phyloP scores from a whole-genome alignment of 129 eudicot species.

The Ambrosia artemisiifolia region DNA sequence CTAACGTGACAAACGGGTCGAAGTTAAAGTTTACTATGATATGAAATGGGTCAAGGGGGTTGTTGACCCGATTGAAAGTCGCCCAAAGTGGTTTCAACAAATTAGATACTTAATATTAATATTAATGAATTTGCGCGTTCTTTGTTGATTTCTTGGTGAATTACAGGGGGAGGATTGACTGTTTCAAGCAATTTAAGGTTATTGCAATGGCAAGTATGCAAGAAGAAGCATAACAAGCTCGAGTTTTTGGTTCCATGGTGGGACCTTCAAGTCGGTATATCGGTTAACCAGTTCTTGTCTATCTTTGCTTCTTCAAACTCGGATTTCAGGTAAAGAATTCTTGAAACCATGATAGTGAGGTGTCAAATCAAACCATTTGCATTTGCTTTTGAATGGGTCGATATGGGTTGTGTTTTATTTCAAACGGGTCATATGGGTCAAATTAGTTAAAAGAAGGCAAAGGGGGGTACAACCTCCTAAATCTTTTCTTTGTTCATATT shows the following conservation, averaged over 20 bases:
- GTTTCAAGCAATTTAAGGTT: conserved; percentile 86
- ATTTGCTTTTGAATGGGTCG: not conserved
- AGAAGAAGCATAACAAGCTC: conserved; percentile 72
- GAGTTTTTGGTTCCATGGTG: conserved; percentile 98
- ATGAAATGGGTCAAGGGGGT: conserved; percentile 1
- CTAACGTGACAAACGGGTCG: not conserved
- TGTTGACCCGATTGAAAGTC: not conserved
- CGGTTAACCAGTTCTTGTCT: conserved; percentile 86
- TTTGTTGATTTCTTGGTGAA: not conserved
- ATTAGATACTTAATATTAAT: too few relatives aligned
- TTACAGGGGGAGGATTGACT: conserved; percentile 92
- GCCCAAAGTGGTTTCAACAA: not conserved
- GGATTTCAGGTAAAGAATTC: conserved; percentile 66
- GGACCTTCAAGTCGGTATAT: conserved; percentile 92
- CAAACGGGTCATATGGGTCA: not conserved
- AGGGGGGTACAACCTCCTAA: not conserved
- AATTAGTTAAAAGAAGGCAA: not conserved
- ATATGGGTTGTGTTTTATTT: not conserved
- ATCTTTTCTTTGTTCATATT: not conserved
- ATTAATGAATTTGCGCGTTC: not conserved
- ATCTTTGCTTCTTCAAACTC: conserved; percentile 89
- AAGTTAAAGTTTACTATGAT: not conserved
- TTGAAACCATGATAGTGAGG: not conserved
- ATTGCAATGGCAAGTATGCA: conserved; percentile 95
- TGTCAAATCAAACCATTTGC: not conserved